Evolutionary conservation across 139 green algal genomes (phyloP).

Genomic region (Chlamydomonas eustigma): DNA sequence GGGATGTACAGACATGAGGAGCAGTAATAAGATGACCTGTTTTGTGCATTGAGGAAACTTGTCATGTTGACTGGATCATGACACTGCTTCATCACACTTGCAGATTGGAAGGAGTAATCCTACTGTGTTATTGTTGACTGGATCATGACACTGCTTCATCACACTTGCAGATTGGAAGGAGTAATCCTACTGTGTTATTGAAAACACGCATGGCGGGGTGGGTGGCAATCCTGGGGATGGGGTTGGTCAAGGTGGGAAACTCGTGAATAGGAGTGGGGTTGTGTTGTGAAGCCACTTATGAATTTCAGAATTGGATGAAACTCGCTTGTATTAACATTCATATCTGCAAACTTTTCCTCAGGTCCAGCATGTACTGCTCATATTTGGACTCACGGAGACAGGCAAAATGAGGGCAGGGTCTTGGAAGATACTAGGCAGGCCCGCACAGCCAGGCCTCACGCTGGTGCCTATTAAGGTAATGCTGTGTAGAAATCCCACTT

Average conservation of each 20-base stretch:
- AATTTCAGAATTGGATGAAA: too few species aligned
- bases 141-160: too few species aligned
- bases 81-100: too few species aligned
- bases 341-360: too few species aligned
- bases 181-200: neutral
- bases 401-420: neutral
- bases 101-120: constrained; percentile 5
- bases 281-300: neutral
- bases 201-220: constrained; percentile 2
- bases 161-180: constrained; percentile 10
- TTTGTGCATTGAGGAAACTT: too few species aligned
- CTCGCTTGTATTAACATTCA: too few species aligned
- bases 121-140: neutral
- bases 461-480: neutral
- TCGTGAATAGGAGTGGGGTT: neutral
- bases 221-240: constrained; percentile 9
- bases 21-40: too few species aligned
- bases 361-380: neutral
- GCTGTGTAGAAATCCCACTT: neutral
- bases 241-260: constrained; percentile 8
- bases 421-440: neutral
- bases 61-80: too few species aligned
- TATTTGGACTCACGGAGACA: constrained; percentile 7
- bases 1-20: too few species aligned
- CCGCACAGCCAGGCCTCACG: neutral